Evolutionary conservation across 2,329 filamentous ascomycete species (phyloP).

Genomic region (Nigrospora osmanthi): DNA sequence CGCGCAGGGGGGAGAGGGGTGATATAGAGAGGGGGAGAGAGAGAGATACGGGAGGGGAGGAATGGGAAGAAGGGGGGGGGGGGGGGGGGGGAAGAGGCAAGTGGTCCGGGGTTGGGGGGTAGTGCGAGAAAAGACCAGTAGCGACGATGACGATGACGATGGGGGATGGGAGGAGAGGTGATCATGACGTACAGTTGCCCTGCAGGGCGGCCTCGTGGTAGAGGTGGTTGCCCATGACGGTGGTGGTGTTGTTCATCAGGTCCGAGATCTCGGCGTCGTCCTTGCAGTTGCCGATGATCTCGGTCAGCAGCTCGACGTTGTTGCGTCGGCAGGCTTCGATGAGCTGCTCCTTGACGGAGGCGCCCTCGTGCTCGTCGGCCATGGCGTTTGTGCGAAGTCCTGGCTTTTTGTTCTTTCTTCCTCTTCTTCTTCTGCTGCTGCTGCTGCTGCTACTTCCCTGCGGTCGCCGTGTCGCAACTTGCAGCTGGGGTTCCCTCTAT

Average conservation of each 20-base stretch:
- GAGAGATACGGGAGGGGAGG: not conserved
- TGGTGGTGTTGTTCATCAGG: constrained; percentile 79
- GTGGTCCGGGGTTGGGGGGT: too few species aligned
- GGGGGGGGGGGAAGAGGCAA: not conserved
- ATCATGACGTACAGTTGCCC: constrained; percentile 65
- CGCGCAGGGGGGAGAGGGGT: not conserved
- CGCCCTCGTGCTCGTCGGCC: constrained; percentile 50
- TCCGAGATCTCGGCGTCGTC: constrained; percentile 59
- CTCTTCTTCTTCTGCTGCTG: too few species aligned
- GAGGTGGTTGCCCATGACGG: constrained; percentile 79
- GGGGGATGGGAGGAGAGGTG: not conserved
- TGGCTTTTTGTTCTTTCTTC: not conserved
- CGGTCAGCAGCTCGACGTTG: constrained; percentile 76
- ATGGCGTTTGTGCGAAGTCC: not conserved
- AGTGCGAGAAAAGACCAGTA: not conserved
- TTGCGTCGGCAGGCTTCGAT: constrained; percentile 91
- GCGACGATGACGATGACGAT: not conserved
- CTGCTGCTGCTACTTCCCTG: not conserved
- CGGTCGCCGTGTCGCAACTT: not conserved
- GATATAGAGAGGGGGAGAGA: not conserved
- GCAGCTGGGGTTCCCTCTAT: too few species aligned
- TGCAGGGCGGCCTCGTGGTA: constrained; percentile 82
- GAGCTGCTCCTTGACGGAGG: constrained; percentile 75
- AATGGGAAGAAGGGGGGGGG: not conserved
- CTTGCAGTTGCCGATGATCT: constrained; percentile 58